A percentile compares a stretch with the other conserved stretches of the same genome.
Conservation (phyloP, 2,329 filamentous ascomycete species). For the Calonectria pseudoreteaudii region DNA sequence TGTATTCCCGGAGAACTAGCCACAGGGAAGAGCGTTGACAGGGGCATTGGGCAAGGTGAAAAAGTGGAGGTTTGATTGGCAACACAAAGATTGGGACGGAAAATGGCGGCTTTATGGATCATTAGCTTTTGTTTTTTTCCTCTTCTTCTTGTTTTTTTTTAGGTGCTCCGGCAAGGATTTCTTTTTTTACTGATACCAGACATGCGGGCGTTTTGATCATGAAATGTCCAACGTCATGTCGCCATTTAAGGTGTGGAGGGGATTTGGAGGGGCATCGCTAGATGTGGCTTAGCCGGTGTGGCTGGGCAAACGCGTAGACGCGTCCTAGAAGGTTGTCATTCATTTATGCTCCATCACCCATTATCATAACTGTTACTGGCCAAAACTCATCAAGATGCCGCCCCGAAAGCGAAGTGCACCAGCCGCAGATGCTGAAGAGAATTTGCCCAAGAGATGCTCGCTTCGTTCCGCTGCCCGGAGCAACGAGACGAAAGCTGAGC, state of each 20-base stretch:
- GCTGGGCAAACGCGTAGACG: conserved; percentile 16
- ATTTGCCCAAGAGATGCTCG: conserved; percentile 29
- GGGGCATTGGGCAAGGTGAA: background rate
- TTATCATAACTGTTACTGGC: background rate
- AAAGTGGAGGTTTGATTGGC: background rate
- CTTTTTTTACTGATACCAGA: conserved; percentile 4
- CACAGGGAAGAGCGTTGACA: background rate
- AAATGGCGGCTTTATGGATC: background rate
- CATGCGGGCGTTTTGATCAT: background rate
- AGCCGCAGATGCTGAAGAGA: background rate
- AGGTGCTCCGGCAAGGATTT: background rate
- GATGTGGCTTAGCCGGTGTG: conserved; percentile 22
- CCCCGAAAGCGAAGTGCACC: conserved; percentile 30
- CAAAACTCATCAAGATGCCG: conserved; percentile 26
- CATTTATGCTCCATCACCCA: background rate
- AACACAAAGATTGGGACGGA: background rate
- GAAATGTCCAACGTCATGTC: background rate
- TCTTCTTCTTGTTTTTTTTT: background rate
- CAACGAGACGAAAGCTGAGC: conserved; percentile 7
- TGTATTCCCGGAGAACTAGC: background rate
- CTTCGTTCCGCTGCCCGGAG: conserved; percentile 26
- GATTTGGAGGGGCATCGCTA: background rate
- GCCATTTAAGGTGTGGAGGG: background rate
- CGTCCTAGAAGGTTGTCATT: conserved; percentile 5
- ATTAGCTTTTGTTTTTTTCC: no score